These are phyloP conservation scores for Luffa acutangula DNA, from an alignment of 306 rosid genomes.

Conservation along the genomic window DNA sequence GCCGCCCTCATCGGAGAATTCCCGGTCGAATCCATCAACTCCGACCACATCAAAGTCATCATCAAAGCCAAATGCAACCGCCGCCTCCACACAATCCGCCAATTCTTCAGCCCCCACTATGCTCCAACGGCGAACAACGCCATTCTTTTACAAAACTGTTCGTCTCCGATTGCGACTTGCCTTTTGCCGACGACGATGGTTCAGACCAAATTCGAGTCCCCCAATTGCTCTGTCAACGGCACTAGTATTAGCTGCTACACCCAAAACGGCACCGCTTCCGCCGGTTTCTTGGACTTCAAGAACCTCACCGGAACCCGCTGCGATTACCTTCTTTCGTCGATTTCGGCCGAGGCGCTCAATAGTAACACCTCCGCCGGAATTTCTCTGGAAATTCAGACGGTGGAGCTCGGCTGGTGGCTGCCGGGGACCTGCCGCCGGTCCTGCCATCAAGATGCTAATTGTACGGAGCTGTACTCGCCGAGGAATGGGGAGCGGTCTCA, in stretches of 20 bases:
- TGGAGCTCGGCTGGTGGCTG: constrained; percentile 81
- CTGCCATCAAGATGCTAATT: constrained; percentile 45
- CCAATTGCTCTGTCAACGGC: constrained; percentile 23
- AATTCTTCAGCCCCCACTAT: constrained; percentile 42
- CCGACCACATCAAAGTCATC: constrained; percentile 31
- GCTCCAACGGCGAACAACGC: constrained; percentile 72
- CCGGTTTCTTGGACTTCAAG: constrained; percentile 18
- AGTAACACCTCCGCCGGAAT: constrained; percentile 23
- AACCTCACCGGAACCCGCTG: constrained; percentile 22
- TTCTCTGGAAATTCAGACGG: constrained; percentile 51
- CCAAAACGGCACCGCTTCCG: constrained; percentile 3
- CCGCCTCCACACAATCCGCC: constrained; percentile 16
- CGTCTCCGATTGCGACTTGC: constrained; percentile 20
- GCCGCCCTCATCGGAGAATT: constrained; percentile 38
- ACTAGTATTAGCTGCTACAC: constrained; percentile 54
- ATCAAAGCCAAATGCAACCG: constrained; percentile 49
- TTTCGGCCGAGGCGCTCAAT: constrained; percentile 28
- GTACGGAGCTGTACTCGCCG: constrained; percentile 26
- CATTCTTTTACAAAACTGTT: constrained; percentile 48
- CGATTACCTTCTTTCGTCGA: constrained; percentile 41
- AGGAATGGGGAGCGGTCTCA: constrained; percentile 17
- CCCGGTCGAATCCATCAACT: constrained; percentile 24
- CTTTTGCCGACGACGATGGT: constrained; percentile 42
- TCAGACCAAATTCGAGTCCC: constrained; percentile 32
- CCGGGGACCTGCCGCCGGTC: constrained; percentile 42